phyloP scores from a whole-genome alignment of 2,329 filamentous ascomycete genomes.

The Colletotrichum sp. region DNA sequence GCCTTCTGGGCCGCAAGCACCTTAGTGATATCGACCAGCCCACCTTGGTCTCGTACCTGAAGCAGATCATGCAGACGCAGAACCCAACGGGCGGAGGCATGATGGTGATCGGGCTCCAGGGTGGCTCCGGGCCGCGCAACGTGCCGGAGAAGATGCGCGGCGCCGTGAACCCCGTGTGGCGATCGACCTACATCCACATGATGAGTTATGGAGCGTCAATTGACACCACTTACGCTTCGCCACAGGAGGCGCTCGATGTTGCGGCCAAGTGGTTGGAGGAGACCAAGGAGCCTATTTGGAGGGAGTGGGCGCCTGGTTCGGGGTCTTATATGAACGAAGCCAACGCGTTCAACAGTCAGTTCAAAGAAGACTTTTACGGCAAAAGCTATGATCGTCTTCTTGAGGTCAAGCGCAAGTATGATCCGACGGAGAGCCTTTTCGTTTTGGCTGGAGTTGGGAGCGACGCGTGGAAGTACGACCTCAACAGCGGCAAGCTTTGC shows the following conservation, averaged over 20 bases:
- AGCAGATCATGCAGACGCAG: neutral
- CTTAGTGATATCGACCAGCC: neutral
- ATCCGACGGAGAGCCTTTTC: slow-evolving; percentile 33
- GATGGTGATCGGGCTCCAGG: slow-evolving; percentile 19
- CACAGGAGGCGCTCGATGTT: slow-evolving; percentile 31
- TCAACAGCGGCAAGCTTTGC: slow-evolving; percentile 15
- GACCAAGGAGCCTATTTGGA: slow-evolving; percentile 32
- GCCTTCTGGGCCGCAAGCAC: slow-evolving; percentile 20
- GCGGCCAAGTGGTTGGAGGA: slow-evolving; percentile 22
- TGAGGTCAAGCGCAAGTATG: slow-evolving; percentile 33
- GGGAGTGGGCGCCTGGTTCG: slow-evolving; percentile 27
- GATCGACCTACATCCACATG: slow-evolving; percentile 39
- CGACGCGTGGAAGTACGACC: slow-evolving; percentile 25
- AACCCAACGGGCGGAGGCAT: neutral
- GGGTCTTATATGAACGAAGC: slow-evolving; percentile 36
- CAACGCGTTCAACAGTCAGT: slow-evolving; percentile 33
- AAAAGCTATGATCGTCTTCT: slow-evolving; percentile 28
- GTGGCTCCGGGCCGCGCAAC: slow-evolving; percentile 4
- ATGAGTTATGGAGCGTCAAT: slow-evolving; percentile 26
- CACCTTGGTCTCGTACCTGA: slow-evolving; percentile 5
- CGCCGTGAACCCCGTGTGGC: slow-evolving; percentile 51
- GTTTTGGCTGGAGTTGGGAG: slow-evolving; percentile 31
- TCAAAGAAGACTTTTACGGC: slow-evolving; percentile 33
- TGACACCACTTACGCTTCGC: neutral
- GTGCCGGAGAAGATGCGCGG: slow-evolving; percentile 6